phyloP scores from a whole-genome alignment of 129 eudicot genomes.

The Heracleum sosnowskyi region DNA sequence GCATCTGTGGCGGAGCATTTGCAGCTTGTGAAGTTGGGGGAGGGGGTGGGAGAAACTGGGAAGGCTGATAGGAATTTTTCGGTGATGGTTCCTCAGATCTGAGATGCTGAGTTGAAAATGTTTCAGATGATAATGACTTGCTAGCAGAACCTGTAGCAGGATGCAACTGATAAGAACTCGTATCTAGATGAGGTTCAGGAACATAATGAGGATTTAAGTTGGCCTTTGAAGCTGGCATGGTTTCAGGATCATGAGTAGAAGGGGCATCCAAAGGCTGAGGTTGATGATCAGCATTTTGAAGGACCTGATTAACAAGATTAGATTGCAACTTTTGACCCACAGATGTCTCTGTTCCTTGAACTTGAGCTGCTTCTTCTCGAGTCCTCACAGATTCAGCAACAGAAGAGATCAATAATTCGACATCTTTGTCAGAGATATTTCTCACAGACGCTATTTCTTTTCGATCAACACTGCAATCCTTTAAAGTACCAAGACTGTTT shows the following conservation, averaged over 20 bases:
- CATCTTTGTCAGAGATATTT: constrained; percentile 9
- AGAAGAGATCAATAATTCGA: background rate
- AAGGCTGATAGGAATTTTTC: constrained; percentile 7
- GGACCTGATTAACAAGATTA: constrained; percentile 15
- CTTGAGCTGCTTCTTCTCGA: constrained; percentile 10
- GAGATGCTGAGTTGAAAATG: constrained; percentile 13
- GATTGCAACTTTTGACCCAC: constrained; percentile 16
- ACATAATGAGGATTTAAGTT: constrained; percentile 12
- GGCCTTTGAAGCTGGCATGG: constrained; percentile 20
- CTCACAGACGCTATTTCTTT: background rate
- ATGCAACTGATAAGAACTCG: background rate
- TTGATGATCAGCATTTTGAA: constrained; percentile 23
- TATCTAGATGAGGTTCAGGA: constrained; percentile 9
- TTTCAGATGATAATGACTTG: constrained; percentile 2
- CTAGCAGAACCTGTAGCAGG: constrained; percentile 14
- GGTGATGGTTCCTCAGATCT: constrained; percentile 5
- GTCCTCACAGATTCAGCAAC: constrained; percentile 16
- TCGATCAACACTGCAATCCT: background rate
- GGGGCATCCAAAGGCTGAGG: constrained; percentile 9
- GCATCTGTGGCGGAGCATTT: constrained; percentile 16
- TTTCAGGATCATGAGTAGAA: constrained; percentile 8
- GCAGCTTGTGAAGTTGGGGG: constrained; percentile 21
- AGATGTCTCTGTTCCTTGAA: constrained; percentile 14
- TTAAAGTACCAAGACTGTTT: constrained; percentile 9
- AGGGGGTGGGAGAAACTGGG: constrained; percentile 25